These are phyloP conservation scores for Neospermospora avenae DNA, from an alignment of 2,329 filamentous ascomycete genomes.

Conservation along the genomic window DNA sequence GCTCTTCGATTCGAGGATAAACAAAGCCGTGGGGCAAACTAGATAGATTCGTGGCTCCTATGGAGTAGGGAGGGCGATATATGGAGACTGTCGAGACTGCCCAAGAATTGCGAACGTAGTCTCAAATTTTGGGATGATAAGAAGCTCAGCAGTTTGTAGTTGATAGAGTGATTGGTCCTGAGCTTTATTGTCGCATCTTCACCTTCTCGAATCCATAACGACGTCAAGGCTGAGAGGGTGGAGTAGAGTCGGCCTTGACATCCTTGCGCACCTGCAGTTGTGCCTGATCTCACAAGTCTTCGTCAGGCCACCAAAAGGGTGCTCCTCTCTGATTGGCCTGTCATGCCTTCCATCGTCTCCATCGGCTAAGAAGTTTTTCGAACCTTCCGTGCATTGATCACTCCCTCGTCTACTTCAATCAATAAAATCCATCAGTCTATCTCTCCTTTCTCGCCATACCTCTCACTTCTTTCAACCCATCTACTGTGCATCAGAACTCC, in stretches of 20 bases:
- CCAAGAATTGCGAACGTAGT: background rate
- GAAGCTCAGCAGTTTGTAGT: background rate
- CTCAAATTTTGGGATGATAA: background rate
- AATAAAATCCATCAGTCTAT: background rate
- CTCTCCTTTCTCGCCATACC: constrained; percentile 7
- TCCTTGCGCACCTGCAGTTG: background rate
- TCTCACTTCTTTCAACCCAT: background rate
- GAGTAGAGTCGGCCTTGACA: constrained; percentile 1
- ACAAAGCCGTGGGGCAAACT: background rate
- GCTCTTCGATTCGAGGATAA: background rate
- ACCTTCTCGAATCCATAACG: constrained; percentile 1
- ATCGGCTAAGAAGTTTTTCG: background rate
- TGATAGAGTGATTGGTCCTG: background rate
- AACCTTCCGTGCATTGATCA: background rate
- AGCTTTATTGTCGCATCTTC: background rate
- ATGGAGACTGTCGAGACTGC: background rate
- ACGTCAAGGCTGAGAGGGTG: constrained; percentile 8
- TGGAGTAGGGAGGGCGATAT: background rate
- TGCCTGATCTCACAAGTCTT: background rate
- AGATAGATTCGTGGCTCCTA: background rate
- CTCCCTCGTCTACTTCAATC: background rate
- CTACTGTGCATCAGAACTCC: background rate
- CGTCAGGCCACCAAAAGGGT: background rate
- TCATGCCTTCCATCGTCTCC: background rate
- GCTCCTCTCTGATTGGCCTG: background rate